Base-by-base conservation (phyloP, 257 asterid genomes). In the Solanum pennellii region DNA sequence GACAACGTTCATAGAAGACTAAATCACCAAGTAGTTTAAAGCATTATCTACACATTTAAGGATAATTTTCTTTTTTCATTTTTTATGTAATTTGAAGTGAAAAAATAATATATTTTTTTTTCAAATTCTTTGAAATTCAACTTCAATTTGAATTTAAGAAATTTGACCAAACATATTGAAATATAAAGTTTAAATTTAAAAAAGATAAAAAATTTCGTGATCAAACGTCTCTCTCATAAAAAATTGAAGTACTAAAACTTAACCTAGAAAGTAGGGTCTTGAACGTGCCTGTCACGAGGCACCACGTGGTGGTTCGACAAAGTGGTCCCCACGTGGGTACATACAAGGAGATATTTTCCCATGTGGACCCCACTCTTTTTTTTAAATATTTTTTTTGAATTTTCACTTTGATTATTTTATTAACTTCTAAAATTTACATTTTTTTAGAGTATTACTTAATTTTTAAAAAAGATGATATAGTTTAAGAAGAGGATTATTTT, bases 231-330 rank as follows among this genome's bases (percentile, higher is more conserved):
- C 25, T 56, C 25, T 20, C 1, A 20, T 14, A 25, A 31, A 21
- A 6, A 21, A 71, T 52, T 52, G 10, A 29, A 82, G 31, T n/a
- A 56, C 45, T 52, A 42, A 62, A 60, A 60, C 49, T 37, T 59
- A 62, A 33, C 77, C 84, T 69, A 75, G 71, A 37, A 27, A 86
- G 82, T 27, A 72, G 88, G 87, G 87, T 80, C 59, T 37, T 82
- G 89, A 86, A 72, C 89, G 89, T 88, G 90, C 85, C 9, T 29
- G 84, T 86, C 87, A 86, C 90, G 87, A 77, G 77, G 87, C 20
- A 86, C 56, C 88, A 80, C 88, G 87, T 86, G 87, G 41, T 31
- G 14, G 39, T 75, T 83, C 52, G 77, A 41, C 86, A 21, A 62
- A 11, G 74, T 79, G 62, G 82, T 13, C 52, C 86, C 86, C 41